These are phyloP conservation scores for Coffea humblotiana DNA, from an alignment of 305 asterid species.

Conservation along the genomic window DNA sequence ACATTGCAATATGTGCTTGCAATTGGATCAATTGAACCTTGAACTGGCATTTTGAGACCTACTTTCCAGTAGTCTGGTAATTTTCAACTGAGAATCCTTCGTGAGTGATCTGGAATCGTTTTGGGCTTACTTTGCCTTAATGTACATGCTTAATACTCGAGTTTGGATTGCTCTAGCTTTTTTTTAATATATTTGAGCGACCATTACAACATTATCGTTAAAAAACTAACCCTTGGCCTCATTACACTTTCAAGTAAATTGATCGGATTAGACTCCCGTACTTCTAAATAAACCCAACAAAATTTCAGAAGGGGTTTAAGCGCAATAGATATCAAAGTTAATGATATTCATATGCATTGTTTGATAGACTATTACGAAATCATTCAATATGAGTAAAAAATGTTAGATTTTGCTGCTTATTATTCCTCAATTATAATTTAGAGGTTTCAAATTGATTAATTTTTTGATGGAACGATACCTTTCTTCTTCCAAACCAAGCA, in stretches of 20 bases:
- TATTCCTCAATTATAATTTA: no score
- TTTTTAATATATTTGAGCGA: not conserved
- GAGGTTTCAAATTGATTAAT: no score
- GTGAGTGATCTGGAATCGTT: not conserved
- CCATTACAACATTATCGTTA: not conserved
- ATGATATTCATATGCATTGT: no score
- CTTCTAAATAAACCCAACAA: no score
- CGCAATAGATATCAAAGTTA: no score
- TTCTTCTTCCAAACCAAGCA: no score
- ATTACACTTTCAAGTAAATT: no score
- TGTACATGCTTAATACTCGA: not conserved
- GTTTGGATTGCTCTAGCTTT: not conserved
- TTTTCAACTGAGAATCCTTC: not conserved
- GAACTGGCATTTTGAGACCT: not conserved
- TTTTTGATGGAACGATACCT: no score
- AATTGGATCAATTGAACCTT: not conserved
- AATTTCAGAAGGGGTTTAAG: no score
- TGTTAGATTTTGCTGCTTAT: no score
- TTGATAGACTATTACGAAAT: no score
- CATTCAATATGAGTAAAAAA: no score
- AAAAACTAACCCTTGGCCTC: not conserved
- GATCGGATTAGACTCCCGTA: not conserved
- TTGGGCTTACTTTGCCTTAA: not conserved
- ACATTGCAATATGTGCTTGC: not conserved
- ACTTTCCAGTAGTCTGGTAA: not conserved